Conservation (phyloP, 2,329 filamentous ascomycete genomes). For the Capronia coronata region DNA sequence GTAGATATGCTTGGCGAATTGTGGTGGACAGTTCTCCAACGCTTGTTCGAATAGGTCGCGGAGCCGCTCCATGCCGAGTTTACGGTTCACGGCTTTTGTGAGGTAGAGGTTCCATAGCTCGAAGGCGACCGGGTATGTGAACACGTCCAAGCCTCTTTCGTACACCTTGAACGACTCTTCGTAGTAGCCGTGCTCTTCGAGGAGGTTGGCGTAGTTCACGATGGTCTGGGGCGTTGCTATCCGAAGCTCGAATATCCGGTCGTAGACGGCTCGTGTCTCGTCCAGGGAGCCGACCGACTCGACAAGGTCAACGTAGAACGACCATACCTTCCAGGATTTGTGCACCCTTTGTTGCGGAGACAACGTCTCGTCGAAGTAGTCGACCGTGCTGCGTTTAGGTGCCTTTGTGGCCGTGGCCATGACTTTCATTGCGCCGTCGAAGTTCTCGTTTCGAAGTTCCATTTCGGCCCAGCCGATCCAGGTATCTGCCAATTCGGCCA, state of each 20-base stretch:
- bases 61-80: constrained; percentile 88
- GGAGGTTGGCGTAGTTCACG: constrained; percentile 92
- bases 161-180: constrained; percentile 98
- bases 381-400: constrained; percentile 95
- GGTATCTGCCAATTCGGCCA: constrained; percentile 93
- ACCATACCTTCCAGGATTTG: constrained; percentile 99
- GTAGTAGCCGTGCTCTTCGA: constrained; percentile 91
- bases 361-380: constrained; percentile 94
- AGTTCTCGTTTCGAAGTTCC: constrained; percentile 92
- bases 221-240: constrained; percentile 98
- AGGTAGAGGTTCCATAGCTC: constrained; percentile 98
- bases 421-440: constrained; percentile 86
- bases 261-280: constrained; percentile 89
- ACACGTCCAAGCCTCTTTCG: constrained; percentile 92
- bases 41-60: constrained; percentile 96
- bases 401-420: constrained; percentile 97
- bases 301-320: constrained; percentile 96
- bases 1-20: constrained; percentile 92
- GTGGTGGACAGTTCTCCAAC: constrained; percentile 86
- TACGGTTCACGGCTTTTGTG: constrained; percentile 92
- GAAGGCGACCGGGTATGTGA: constrained; percentile 95
- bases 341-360: constrained; percentile 94
- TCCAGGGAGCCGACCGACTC: constrained; percentile 88
- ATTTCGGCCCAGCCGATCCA: constrained; percentile 99
- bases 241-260: constrained; percentile 93